Conservation (phyloP, 805 yeast genomes). For the Suhomyces vadensis region DNA sequence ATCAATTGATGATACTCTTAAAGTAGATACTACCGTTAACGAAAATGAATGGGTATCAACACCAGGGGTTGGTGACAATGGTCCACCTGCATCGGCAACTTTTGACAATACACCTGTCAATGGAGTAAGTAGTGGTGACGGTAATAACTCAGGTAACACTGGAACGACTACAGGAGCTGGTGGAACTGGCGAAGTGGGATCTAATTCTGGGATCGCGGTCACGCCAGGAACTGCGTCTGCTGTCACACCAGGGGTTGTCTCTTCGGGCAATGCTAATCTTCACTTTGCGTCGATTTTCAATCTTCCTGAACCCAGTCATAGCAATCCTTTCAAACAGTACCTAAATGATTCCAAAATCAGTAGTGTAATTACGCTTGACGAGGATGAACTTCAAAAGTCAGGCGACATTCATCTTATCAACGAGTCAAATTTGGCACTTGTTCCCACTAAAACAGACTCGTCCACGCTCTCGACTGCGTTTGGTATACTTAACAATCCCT, state of each 20-base stretch:
- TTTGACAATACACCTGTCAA: not conserved
- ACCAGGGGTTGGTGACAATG: not conserved
- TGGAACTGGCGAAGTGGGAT: not conserved
- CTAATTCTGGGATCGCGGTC: not conserved
- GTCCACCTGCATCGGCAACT: not conserved
- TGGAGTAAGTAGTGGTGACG: not conserved
- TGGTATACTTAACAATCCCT: not conserved
- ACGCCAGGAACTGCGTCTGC: not conserved
- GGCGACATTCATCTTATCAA: slow-evolving; percentile 37
- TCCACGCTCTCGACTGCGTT: slow-evolving; percentile 3
- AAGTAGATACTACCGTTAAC: not conserved
- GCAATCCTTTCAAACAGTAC: slow-evolving; percentile 21
- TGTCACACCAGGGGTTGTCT: not conserved
- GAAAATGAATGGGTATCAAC: slow-evolving; percentile 5
- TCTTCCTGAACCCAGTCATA: slow-evolving; percentile 30
- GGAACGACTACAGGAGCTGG: slow-evolving; percentile 1
- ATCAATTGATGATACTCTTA: slow-evolving; percentile 2
- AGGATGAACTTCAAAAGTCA: slow-evolving; percentile 30
- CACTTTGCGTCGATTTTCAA: slow-evolving; percentile 23
- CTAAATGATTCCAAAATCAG: slow-evolving; percentile 16
- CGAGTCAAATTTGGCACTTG: slow-evolving; percentile 25
- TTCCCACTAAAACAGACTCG: slow-evolving; percentile 9
- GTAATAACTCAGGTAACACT: not conserved
- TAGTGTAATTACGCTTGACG: slow-evolving; percentile 29
- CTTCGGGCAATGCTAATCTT: not conserved